phyloP scores from a whole-genome alignment of 192 early-diverging fungal species.

The Backusella psychrophila region DNA sequence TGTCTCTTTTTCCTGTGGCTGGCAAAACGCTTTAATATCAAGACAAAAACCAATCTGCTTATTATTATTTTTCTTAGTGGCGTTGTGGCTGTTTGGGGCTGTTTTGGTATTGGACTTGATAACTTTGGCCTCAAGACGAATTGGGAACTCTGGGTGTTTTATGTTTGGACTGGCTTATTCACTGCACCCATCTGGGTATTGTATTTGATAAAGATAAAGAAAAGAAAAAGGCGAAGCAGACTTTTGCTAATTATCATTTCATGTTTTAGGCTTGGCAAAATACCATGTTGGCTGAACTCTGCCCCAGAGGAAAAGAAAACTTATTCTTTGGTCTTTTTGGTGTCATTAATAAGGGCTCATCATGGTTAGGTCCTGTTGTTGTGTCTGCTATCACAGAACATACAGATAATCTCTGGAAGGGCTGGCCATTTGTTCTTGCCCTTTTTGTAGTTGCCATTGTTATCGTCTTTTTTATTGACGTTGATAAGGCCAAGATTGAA shows the following conservation, averaged over 20 bases:
- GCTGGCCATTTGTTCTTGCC: slow-evolving; percentile 52
- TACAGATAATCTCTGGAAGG: slow-evolving; percentile 52
- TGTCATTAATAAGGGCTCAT: slow-evolving; percentile 67
- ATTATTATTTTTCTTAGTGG: slow-evolving; percentile 45
- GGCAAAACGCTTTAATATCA: slow-evolving; percentile 45
- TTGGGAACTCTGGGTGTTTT: slow-evolving; percentile 59
- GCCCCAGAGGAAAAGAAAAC: slow-evolving; percentile 63
- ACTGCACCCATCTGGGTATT: slow-evolving; percentile 49
- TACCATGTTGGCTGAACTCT: slow-evolving; percentile 60
- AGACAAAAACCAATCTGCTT: slow-evolving; percentile 54
- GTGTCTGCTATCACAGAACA: slow-evolving; percentile 59
- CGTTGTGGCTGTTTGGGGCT: slow-evolving; percentile 60
- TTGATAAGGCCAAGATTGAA: slow-evolving; percentile 54
- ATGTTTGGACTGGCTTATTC: slow-evolving; percentile 60
- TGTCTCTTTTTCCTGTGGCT: slow-evolving; percentile 52
- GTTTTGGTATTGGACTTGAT: slow-evolving; percentile 54
- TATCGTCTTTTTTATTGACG: slow-evolving; percentile 54
- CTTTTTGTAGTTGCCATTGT: slow-evolving; percentile 52
- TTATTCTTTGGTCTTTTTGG: slow-evolving; percentile 73
- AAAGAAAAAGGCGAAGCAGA: not conserved
- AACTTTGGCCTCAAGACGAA: slow-evolving; percentile 50
- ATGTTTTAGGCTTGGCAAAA: slow-evolving; percentile 45
- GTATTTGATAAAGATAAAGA: not conserved
- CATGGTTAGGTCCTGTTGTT: slow-evolving; percentile 74
- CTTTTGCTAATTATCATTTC: not conserved